Evolutionary conservation across 305 asterid species (phyloP), one percentile per base, ranked within the genome.

Genomic region (Nicotiana rustica): DNA sequence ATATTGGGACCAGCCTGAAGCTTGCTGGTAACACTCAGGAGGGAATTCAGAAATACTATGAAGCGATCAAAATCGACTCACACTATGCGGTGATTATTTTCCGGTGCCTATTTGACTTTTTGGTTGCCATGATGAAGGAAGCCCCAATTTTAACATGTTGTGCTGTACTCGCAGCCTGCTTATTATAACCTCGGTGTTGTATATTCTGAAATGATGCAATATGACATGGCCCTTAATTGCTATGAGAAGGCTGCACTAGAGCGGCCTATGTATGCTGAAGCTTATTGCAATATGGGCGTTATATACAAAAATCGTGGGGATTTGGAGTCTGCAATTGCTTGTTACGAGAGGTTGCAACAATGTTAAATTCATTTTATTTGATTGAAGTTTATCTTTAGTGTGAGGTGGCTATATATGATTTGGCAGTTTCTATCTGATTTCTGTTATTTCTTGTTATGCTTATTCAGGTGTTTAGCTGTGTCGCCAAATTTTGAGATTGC

Each of bases 401-500:
- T 36, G 47, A 29, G 80, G 80, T 35, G 25, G 78, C 59, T 38
- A 60, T 78, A 67, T 76, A 49, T 86, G 84, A 78, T n/a, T 77
- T 85, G 56, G 76, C 55, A 68, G 56, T 21, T 82, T 79, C 82
- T 83, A 44, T 86, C 82, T 86, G 83, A 88, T 15, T 87, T 64
- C 78, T 69, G n/a, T 83, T 81, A 10, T 66, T 62, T 77, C 79
- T 86, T 70, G 71, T 55, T 80, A 65, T 83, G 73, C 75, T 55
- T 82, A 69, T 85, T 78, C 92, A 97, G 99, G 92, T 97, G 99
- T 88, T 87, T 97, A 84, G 87, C 97, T 64, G 99, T 97, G 85
- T 97, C 99, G 84, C 99, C 98, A n/a, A 97, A 97, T 89, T 97
- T 97, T 86, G 99, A 97, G 93, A 97, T 97, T 70, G 99, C 99